A percentile compares a stretch with the other conserved stretches of the same genome.
Conservation (phyloP, 345 rosid species). For the Erucastrum elatum region DNA sequence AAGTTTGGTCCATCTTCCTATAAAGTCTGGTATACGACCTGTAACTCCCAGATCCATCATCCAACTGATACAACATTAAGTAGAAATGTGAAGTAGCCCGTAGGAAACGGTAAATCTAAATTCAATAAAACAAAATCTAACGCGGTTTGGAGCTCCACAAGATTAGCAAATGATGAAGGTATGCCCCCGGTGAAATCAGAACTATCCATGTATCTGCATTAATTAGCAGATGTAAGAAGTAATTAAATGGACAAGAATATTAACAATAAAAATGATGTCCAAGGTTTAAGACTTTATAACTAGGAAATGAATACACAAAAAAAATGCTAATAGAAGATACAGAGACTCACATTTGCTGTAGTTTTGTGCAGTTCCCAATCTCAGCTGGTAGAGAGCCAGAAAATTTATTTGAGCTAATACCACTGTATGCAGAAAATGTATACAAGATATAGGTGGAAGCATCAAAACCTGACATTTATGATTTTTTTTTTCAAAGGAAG, state of each 20-base stretch:
- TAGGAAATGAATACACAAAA: too few species aligned
- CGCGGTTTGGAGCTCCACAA: conserved; percentile 32
- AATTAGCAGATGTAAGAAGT: background rate
- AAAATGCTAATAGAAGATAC: too few species aligned
- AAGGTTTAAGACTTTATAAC: too few species aligned
- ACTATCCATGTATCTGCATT: conserved; percentile 54
- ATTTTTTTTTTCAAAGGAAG: too few species aligned
- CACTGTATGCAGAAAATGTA: conserved; percentile 34
- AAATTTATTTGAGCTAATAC: conserved; percentile 56
- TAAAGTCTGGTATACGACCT: conserved; percentile 59
- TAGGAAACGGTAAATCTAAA: background rate
- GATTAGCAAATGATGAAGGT: conserved; percentile 54
- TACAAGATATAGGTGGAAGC: background rate
- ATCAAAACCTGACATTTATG: background rate
- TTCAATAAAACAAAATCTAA: conserved; percentile 13
- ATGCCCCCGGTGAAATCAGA: conserved; percentile 59
- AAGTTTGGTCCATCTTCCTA: conserved; percentile 56
- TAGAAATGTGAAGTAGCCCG: too few species aligned
- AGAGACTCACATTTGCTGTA: conserved; percentile 57
- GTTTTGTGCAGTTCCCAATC: conserved; percentile 55
- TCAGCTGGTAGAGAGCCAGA: conserved; percentile 64
- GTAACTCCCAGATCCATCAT: conserved; percentile 48
- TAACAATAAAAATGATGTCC: too few species aligned
- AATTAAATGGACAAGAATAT: too few species aligned
- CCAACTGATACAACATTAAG: conserved; percentile 36